Percentiles rank a stretch among this genome's conserved stretches.
Evolutionary conservation across 2,329 filamentous ascomycete genomes (phyloP).

Genomic region (Tolypocladium endophyticum): DNA sequence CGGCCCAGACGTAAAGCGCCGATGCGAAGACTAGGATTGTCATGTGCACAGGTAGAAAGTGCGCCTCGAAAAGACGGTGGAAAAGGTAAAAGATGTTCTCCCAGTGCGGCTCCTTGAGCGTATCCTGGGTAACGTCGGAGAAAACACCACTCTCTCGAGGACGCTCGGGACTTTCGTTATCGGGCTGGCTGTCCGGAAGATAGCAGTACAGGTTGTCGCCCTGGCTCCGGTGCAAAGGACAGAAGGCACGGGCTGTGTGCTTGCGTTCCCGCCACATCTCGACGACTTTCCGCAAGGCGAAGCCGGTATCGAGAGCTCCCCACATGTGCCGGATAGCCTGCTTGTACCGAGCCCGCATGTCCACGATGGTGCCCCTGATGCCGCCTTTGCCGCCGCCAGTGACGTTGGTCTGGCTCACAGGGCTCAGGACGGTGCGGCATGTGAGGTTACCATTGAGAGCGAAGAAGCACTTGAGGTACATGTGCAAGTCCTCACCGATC

Average conservation of each 20-base stretch:
- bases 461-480: conserved; percentile 72
- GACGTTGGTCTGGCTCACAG: conserved; percentile 64
- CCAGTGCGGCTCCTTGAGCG: conserved; percentile 40
- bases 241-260: conserved; percentile 42
- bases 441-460: conserved; percentile 60
- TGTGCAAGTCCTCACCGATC: conserved; percentile 67
- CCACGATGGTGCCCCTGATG: conserved; percentile 40
- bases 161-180: conserved; percentile 26
- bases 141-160: conserved; percentile 40
- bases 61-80: conserved; percentile 63
- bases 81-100: conserved; percentile 46
- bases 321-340: conserved; percentile 69
- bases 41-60: conserved; percentile 61
- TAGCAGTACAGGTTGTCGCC: conserved; percentile 35
- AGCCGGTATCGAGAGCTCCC: conserved; percentile 61
- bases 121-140: conserved; percentile 42
- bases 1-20: conserved; percentile 46
- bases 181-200: conserved; percentile 33
- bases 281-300: conserved; percentile 46
- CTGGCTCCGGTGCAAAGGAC: conserved; percentile 40
- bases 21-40: conserved; percentile 54
- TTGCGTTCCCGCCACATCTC: conserved; percentile 48
- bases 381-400: conserved; percentile 47
- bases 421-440: conserved; percentile 52
- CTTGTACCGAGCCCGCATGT: conserved; percentile 56